Percentiles rank a stretch among this genome's conserved stretches.
phyloP scores from a whole-genome alignment of 257 asterid species.

The Fraxinus pennsylvanica region DNA sequence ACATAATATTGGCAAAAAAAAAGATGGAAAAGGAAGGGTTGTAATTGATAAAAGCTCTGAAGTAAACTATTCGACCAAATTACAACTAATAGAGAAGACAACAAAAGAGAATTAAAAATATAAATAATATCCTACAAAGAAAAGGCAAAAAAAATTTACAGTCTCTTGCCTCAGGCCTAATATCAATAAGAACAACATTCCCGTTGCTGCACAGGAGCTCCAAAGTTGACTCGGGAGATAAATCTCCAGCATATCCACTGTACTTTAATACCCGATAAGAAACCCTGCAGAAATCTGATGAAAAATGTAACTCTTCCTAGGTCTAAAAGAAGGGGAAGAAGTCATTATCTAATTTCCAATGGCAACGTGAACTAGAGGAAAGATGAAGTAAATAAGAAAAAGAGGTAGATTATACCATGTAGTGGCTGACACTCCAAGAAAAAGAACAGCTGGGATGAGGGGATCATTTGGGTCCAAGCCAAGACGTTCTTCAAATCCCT shows the following conservation, averaged over 20 bases:
- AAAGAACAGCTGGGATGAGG: constrained; percentile 59
- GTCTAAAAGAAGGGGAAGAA: constrained; percentile 18
- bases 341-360: constrained; percentile 1
- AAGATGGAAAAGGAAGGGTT: neutral
- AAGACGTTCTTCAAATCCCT: constrained; percentile 60
- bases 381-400: constrained; percentile 16
- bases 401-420: constrained; percentile 62
- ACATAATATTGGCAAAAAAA: neutral
- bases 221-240: constrained; percentile 68
- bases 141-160: constrained; percentile 38
- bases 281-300: constrained; percentile 97
- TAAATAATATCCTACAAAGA: constrained; percentile 18
- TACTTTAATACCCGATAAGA: constrained; percentile 69
- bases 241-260: constrained; percentile 93
- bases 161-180: constrained; percentile 93
- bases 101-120: constrained; percentile 1
- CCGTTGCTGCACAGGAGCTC: constrained; percentile 72
- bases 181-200: constrained; percentile 72
- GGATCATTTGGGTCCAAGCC: constrained; percentile 89
- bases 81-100: neutral
- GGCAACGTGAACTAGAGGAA: constrained; percentile 10
- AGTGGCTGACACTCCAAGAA: constrained; percentile 69
- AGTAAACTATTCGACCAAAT: neutral
- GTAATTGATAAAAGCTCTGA: neutral
- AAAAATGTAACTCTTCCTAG: constrained; percentile 63